phyloP scores from a whole-genome alignment of 2,329 filamentous ascomycete species.

The Xylaria sp. region DNA sequence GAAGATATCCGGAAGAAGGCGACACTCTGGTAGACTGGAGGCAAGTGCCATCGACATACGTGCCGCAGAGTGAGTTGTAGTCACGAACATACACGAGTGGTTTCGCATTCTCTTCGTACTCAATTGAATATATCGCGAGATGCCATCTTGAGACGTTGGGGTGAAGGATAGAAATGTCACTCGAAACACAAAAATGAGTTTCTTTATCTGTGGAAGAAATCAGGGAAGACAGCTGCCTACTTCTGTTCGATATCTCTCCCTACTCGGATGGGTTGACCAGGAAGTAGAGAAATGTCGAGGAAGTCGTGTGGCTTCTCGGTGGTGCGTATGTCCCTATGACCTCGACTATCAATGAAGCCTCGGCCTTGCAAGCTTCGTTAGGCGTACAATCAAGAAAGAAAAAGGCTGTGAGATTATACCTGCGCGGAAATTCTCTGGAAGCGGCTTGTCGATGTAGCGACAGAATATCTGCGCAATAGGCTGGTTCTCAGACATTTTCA shows the following conservation, averaged over 20 bases:
- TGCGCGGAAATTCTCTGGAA: conserved; percentile 11
- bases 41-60: conserved; percentile 60
- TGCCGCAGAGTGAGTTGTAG: conserved; percentile 64
- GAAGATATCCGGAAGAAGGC: conserved; percentile 58
- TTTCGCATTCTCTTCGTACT: conserved; percentile 57
- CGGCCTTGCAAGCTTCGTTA: conserved; percentile 18
- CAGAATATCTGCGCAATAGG: conserved; percentile 36
- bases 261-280: conserved; percentile 32
- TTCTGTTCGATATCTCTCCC: conserved; percentile 39
- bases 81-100: conserved; percentile 67
- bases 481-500: conserved; percentile 3
- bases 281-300: conserved; percentile 38
- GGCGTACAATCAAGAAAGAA: neutral
- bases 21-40: conserved; percentile 54
- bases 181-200: conserved; percentile 37
- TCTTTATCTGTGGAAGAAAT: neutral
- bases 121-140: conserved; percentile 65
- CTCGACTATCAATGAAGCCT: conserved; percentile 23
- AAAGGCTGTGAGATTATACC: conserved; percentile 6
- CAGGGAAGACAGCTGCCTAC: conserved; percentile 28
- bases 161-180: conserved; percentile 56
- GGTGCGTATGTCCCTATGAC: neutral
- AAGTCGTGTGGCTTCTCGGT: conserved; percentile 4
- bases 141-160: conserved; percentile 62
- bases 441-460: conserved; percentile 24